Conservation (phyloP, 495 filamentous ascomycete genomes). For the Baudoinia panamericana region DNA sequence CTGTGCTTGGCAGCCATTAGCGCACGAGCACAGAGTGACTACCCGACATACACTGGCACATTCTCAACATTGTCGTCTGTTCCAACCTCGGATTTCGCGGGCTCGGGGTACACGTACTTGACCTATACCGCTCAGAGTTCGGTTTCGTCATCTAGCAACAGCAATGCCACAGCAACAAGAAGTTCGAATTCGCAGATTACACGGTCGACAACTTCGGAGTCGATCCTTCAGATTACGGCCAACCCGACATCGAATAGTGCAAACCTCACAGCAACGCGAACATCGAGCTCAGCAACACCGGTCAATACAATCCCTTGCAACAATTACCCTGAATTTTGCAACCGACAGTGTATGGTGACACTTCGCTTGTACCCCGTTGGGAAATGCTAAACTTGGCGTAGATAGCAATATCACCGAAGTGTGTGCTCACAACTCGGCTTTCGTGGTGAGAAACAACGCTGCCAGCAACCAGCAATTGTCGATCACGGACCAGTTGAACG, state of each 20-base stretch:
- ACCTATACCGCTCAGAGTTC: slow-evolving; percentile 5
- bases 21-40: slow-evolving; percentile 6
- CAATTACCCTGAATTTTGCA: slow-evolving; percentile 71
- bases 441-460: slow-evolving; percentile 51
- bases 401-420: slow-evolving; percentile 84
- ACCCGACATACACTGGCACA: slow-evolving; percentile 8
- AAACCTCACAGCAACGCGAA: neutral
- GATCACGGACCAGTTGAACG: slow-evolving; percentile 65
- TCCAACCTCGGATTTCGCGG: slow-evolving; percentile 12
- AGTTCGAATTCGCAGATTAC: slow-evolving; percentile 2
- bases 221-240: slow-evolving; percentile 1
- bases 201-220: neutral
- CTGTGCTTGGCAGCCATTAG: slow-evolving; percentile 10
- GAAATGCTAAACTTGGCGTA: too few relatives aligned
- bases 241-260: slow-evolving; percentile 7
- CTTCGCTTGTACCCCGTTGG: too few relatives aligned
- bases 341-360: too few relatives aligned
- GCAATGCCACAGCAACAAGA: slow-evolving; percentile 3
- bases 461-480: slow-evolving; percentile 64
- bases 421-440: slow-evolving; percentile 79
- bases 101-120: slow-evolving; percentile 15
- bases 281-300: slow-evolving; percentile 16
- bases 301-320: slow-evolving; percentile 55
- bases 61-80: slow-evolving; percentile 8
- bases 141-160: neutral